Evolutionary conservation across 2,329 filamentous ascomycete species (phyloP).

Genomic region (Fusarium sp.): DNA sequence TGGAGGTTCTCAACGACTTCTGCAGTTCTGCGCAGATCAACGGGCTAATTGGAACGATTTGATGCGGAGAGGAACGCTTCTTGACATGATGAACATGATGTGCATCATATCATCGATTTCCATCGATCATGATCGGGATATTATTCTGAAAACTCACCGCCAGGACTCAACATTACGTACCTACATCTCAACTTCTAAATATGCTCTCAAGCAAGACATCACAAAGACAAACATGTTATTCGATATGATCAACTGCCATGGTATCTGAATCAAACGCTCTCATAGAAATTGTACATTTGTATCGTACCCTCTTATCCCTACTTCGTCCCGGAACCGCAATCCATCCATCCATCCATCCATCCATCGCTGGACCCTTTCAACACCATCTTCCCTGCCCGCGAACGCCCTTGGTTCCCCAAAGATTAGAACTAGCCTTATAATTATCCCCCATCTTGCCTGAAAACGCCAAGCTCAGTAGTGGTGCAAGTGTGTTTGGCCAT

Average conservation of each 20-base stretch:
- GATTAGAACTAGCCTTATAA: constrained; percentile 28
- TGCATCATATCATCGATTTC: background rate
- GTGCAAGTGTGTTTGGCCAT: constrained; percentile 32
- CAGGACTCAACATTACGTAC: background rate
- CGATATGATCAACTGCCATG: background rate
- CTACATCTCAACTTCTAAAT: background rate
- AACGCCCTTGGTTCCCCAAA: constrained; percentile 38
- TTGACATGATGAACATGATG: constrained; percentile 3
- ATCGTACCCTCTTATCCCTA: constrained; percentile 28
- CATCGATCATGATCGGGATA: background rate
- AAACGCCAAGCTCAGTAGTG: constrained; percentile 40
- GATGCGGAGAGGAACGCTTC: background rate
- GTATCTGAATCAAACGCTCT: constrained; percentile 1
- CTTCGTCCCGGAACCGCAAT: constrained; percentile 11
- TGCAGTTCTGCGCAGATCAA: background rate
- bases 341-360: constrained; percentile 26
- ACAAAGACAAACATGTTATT: background rate
- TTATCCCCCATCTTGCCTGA: constrained; percentile 30
- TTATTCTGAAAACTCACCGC: background rate
- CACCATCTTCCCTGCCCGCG: constrained; percentile 9
- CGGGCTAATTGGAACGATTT: background rate
- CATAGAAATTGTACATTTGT: constrained; percentile 38
- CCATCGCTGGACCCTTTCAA: constrained; percentile 3
- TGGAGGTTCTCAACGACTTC: background rate
- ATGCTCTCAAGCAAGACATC: background rate